Base-by-base conservation (phyloP, 2,329 filamentous ascomycete genomes). In the Claviceps africana region DNA sequence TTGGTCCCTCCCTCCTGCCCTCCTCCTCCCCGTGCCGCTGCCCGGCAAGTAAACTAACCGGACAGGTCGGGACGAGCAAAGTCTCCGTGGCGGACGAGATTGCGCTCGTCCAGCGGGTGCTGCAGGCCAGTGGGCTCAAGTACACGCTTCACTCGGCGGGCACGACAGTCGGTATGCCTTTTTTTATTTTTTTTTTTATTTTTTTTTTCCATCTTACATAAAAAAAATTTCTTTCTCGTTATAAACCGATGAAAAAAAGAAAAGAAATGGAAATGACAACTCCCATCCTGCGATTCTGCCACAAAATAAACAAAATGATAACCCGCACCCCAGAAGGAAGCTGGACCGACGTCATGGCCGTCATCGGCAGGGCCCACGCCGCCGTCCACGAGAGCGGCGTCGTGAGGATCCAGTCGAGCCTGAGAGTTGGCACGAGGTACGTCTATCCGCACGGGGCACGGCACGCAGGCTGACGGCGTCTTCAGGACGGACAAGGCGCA, bases 131-230 rank as follows among this genome's bases (percentile, higher is more conserved):
- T 59, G 88, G 88, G 2, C 67, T 97, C 56, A 83, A 81, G 57
- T 91, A 90, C 65, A 82, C 78, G 47, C 93, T 97, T 88, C 91
- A 97, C 70, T 90, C 87, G 28, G 90, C 89, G 2, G 93, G 91
- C 13, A 96, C 91, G 0, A 97, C 91, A 0, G 79, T 97, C 52
- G 89, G 88, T 93, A 72, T 54, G 82, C 17, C 17, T 4, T n/a
- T n/a, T n/a, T n/a, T n/a, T n/a, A n/a, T n/a, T n/a, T n/a, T n/a
- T n/a, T n/a, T n/a, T n/a, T n/a, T n/a, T n/a, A n/a, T n/a, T n/a
- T n/a, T n/a, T n/a, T n/a, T n/a, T n/a, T n/a, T n/a, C n/a, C n/a
- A n/a, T n/a, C n/a, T n/a, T n/a, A n/a, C n/a, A n/a, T n/a, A n/a
- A n/a, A n/a, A n/a, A n/a, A n/a, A n/a, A n/a, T n/a, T n/a, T n/a